Evolutionary conservation across 345 rosid genomes (phyloP).

Genomic region (Acer negundo): DNA sequence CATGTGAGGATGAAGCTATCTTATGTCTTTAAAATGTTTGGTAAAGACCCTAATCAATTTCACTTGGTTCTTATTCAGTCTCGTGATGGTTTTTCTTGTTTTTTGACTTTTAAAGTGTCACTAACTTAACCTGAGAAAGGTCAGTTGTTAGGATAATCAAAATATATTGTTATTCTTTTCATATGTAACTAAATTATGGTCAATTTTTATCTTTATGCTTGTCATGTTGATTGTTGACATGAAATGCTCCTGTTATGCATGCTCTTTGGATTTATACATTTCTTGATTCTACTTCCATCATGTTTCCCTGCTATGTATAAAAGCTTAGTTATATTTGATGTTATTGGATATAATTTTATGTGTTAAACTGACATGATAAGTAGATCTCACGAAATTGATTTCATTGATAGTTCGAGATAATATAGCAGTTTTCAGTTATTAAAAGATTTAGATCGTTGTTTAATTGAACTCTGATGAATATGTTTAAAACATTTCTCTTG

Average conservation of each 20-base stretch:
- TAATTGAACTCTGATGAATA: background rate
- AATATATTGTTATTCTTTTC: background rate
- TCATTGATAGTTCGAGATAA: background rate
- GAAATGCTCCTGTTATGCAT: background rate
- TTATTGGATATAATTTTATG: background rate
- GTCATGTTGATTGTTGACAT: conserved; percentile 7
- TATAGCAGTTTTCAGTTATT: background rate
- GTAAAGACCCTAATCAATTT: background rate
- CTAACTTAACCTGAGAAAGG: background rate
- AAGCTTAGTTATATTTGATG: background rate
- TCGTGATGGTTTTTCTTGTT: background rate
- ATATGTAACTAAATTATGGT: background rate
- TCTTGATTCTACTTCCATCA: background rate
- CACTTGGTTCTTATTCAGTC: background rate
- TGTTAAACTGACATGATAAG: background rate
- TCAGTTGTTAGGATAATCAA: background rate
- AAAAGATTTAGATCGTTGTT: background rate
- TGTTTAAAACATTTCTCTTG: background rate
- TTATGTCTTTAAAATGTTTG: background rate
- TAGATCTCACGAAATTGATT: background rate
- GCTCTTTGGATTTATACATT: background rate
- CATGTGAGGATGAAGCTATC: background rate
- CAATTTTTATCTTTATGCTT: background rate
- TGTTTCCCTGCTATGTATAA: too few relatives aligned
- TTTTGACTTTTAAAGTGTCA: background rate